Conservation (phyloP, 1,284 basidiomycete species). For the Malassezia globosa region DNA sequence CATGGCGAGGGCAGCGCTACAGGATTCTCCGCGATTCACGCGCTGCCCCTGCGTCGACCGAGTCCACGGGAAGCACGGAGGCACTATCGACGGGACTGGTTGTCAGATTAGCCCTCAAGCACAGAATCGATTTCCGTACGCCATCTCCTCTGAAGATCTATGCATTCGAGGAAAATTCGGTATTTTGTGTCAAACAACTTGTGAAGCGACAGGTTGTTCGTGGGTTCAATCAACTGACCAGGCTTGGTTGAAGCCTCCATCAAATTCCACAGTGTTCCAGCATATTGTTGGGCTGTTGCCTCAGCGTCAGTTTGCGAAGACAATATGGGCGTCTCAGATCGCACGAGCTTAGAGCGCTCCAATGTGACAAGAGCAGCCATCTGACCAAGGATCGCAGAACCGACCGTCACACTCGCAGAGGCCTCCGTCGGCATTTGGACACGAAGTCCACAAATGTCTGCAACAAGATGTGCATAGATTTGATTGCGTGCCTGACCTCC, state of each 20-base stretch:
- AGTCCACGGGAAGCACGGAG: background rate
- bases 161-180: conserved; percentile 46
- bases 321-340: conserved; percentile 14
- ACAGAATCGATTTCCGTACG: background rate
- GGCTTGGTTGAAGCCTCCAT: conserved; percentile 93
- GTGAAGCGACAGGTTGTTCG: conserved; percentile 55
- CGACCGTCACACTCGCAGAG: conserved; percentile 75
- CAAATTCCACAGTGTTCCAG: conserved; percentile 70
- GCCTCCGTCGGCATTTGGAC: conserved; percentile 68
- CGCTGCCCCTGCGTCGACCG: conserved; percentile 7
- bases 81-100: background rate
- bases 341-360: background rate
- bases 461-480: conserved; percentile 55
- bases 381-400: conserved; percentile 82
- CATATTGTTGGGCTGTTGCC: conserved; percentile 53
- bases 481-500: conserved; percentile 43
- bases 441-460: conserved; percentile 70
- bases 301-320: conserved; percentile 49
- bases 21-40: conserved; percentile 12
- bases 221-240: conserved; percentile 64
- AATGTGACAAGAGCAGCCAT: conserved; percentile 61
- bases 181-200: conserved; percentile 77
- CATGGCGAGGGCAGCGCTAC: conserved; percentile 16
- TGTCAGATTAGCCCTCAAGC: conserved; percentile 4
- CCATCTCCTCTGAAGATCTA: conserved; percentile 8